Base-by-base conservation (phyloP, 129 eudicot genomes). In the Rutidosis leptorrhynchoides region DNA sequence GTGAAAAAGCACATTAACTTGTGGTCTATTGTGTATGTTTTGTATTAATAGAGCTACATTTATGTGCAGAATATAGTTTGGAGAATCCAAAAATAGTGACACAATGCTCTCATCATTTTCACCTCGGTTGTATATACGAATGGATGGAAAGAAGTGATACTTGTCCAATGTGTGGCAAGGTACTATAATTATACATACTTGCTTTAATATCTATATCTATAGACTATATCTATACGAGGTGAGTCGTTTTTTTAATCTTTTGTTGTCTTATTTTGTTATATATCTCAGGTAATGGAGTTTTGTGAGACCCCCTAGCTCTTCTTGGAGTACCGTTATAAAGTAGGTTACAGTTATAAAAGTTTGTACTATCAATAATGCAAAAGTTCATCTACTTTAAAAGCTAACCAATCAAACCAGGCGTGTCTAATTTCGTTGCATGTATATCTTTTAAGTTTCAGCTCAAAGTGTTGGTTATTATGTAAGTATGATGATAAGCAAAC, bases 121-220 rank as follows among this genome's bases (percentile, higher is more conserved):
- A 89, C 69, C 94, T 89, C 3, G 70, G 90, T 51, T 89, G 94
- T 74, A 83, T 89, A 74, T 85, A 83, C n/a, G 96, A 85, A 63
- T 89, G 96, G 96, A 85, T 83, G 94, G 85, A 89, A 69, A 81
- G 96, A 68, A 85, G 94, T 15, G 70, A 71, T 64, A 76, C 64
- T 0, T 89, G 96, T 75, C 96, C 96, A 3, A 72, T 79, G 73
- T 89, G 96, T 75, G 74, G 77, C 23, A 63, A 77, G 87, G 96
- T 85, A 78, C 45, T 24, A 19, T 21, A 4, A 0, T n/a, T n/a
- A n/a, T n/a, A 25, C 26, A 65, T 27, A 7, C 12, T 43, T 58
- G 25, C 12, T 58, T 29, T 58, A 57, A 1, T 26, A 28, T 40
- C 12, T n/a, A n/a, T n/a, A n/a, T n/a, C n/a, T n/a, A n/a, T n/a